A percentile compares a stretch with the other conserved stretches of the same genome.
Conservation (phyloP, 2,329 filamentous ascomycete species). For the Fusarium sp. region DNA sequence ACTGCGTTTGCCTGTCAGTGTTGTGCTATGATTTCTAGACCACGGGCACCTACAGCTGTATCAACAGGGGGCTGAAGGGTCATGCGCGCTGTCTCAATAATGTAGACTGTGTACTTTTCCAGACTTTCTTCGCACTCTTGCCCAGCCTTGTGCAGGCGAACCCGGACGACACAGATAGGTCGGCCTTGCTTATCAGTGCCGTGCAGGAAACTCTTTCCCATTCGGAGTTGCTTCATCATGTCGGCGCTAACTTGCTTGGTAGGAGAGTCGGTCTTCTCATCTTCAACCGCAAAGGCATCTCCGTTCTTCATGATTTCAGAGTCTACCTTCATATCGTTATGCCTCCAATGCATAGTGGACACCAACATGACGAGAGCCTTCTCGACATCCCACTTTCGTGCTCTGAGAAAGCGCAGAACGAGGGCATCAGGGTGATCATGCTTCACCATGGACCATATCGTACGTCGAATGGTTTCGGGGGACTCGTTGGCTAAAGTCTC, state of each 20-base stretch:
- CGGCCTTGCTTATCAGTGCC: conserved; percentile 84
- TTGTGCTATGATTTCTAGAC: not conserved
- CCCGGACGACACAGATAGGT: conserved; percentile 86
- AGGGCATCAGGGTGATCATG: conserved; percentile 91
- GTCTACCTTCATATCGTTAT: conserved; percentile 85
- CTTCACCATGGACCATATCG: conserved; percentile 95
- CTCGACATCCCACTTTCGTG: conserved; percentile 95
- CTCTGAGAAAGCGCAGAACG: conserved; percentile 81
- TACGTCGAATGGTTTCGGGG: conserved; percentile 79
- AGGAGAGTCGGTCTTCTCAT: conserved; percentile 63
- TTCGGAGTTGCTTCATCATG: conserved; percentile 82
- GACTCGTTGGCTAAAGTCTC: conserved; percentile 79
- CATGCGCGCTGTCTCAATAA: conserved; percentile 93
- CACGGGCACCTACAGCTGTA: conserved; percentile 76
- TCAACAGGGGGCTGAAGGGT: conserved; percentile 82
- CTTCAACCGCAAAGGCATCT: conserved; percentile 71
- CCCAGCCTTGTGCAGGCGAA: conserved; percentile 79
- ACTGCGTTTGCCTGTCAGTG: conserved; percentile 59
- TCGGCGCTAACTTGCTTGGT: conserved; percentile 75
- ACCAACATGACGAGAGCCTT: conserved; percentile 94
- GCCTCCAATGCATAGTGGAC: conserved; percentile 91
- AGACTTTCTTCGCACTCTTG: conserved; percentile 84
- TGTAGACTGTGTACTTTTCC: conserved; percentile 90
- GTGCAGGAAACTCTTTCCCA: conserved; percentile 94
- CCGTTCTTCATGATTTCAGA: conserved; percentile 83